A percentile compares a stretch with the other conserved stretches of the same genome.
These are phyloP conservation scores for Flueggea neowawraea DNA, from an alignment of 441 rosid genomes.

Conservation along the genomic window DNA sequence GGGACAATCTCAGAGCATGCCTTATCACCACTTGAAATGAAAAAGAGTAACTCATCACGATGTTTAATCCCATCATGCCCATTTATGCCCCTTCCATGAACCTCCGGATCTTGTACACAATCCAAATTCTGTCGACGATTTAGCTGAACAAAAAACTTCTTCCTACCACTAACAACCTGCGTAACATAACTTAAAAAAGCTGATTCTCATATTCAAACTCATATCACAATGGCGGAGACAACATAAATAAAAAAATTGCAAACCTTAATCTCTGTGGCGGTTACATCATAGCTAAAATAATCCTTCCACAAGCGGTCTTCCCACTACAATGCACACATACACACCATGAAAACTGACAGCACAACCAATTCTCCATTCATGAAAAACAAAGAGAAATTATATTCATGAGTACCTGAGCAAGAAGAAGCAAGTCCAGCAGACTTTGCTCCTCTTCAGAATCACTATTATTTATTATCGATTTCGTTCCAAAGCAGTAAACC, in stretches of 20 bases:
- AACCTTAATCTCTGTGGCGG: slow-evolving; percentile 38
- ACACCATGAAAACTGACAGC: too few species aligned
- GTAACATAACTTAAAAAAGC: slow-evolving; percentile 8
- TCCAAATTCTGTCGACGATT: slow-evolving; percentile 17
- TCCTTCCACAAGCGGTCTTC: slow-evolving; percentile 39
- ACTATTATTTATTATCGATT: slow-evolving; percentile 16
- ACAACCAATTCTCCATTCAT: too few species aligned
- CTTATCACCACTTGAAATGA: slow-evolving; percentile 24
- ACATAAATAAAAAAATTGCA: slow-evolving; percentile 1
- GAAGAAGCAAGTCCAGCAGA: slow-evolving; percentile 36
- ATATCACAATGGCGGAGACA: background rate
- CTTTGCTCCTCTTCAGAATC: slow-evolving; percentile 28
- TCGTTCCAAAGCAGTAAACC: slow-evolving; percentile 26
- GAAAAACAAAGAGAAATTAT: too few species aligned
- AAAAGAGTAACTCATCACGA: slow-evolving; percentile 34
- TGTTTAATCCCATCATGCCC: slow-evolving; percentile 20
- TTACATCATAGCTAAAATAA: slow-evolving; percentile 31
- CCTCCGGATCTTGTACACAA: slow-evolving; percentile 17
- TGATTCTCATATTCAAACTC: background rate
- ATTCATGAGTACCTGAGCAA: slow-evolving; percentile 24
- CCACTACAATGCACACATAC: slow-evolving; percentile 31
- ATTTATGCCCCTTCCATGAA: slow-evolving; percentile 9
- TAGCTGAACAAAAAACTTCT: slow-evolving; percentile 39
- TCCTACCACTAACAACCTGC: slow-evolving; percentile 32
- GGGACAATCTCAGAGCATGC: slow-evolving; percentile 29